Evolutionary conservation across 441 rosid genomes (phyloP).

Genomic region (Erodium trifolium): DNA sequence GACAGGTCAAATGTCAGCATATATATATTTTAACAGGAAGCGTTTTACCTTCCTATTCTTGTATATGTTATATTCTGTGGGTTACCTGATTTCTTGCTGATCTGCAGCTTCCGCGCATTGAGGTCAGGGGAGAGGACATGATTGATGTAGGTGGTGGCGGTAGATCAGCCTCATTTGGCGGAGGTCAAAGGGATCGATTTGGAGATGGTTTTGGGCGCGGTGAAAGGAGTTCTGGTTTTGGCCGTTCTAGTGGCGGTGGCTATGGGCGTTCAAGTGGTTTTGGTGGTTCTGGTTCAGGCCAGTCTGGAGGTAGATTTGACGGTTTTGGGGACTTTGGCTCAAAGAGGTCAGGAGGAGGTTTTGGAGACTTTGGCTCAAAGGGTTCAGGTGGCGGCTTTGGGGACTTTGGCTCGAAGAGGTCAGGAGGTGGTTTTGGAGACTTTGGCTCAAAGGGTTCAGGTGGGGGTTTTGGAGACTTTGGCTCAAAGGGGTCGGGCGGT

Average conservation of each 20-base stretch:
- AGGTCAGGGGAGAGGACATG: slow-evolving; percentile 43
- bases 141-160: slow-evolving; percentile 36
- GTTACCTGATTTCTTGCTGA: too few relatives aligned
- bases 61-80: not conserved
- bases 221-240: slow-evolving; percentile 34
- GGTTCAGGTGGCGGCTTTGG: slow-evolving; percentile 29
- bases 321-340: slow-evolving; percentile 43
- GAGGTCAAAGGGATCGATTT: slow-evolving; percentile 27
- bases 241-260: slow-evolving; percentile 34
- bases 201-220: slow-evolving; percentile 45
- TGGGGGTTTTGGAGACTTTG: slow-evolving; percentile 25
- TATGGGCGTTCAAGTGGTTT: slow-evolving; percentile 33
- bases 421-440: slow-evolving; percentile 29
- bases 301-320: slow-evolving; percentile 15
- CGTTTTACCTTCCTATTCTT: not conserved
- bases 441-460: not conserved
- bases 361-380: too few relatives aligned
- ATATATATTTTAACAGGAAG: not conserved
- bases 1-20: not conserved
- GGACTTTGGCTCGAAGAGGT: slow-evolving; percentile 23
- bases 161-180: slow-evolving; percentile 38
- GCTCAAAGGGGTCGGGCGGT: slow-evolving; percentile 24
- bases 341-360: not conserved
- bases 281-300: slow-evolving; percentile 23
- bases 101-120: slow-evolving; percentile 63